These are phyloP conservation scores for Dalbergia cochinchinensis DNA, from an alignment of 306 rosid genomes.

Conservation along the genomic window DNA sequence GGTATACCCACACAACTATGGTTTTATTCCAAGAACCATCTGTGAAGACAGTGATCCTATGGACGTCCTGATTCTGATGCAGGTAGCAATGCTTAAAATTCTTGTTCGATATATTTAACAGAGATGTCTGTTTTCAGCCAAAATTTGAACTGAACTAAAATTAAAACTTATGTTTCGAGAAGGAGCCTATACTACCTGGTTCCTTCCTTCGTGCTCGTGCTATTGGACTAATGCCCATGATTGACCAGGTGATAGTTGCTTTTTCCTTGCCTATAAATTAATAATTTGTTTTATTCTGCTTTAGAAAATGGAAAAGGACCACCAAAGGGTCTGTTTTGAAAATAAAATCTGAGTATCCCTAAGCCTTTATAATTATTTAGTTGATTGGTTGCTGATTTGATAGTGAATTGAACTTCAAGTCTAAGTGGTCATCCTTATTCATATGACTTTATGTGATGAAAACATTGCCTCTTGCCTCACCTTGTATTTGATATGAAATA, in stretches of 20 bases:
- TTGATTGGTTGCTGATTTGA: background rate
- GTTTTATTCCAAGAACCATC: constrained; percentile 93
- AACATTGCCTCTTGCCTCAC: constrained; percentile 14
- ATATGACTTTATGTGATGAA: constrained; percentile 7
- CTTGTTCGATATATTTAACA: constrained; percentile 20
- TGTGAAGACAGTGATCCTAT: constrained; percentile 99
- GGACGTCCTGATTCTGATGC: constrained; percentile 95
- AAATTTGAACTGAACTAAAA: constrained; percentile 31
- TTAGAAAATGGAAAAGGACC: constrained; percentile 22
- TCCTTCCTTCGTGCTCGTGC: constrained; percentile 99
- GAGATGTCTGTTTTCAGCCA: constrained; percentile 15
- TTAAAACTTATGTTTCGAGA: constrained; percentile 26
- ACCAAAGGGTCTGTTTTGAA: constrained; percentile 18
- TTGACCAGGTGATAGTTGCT: constrained; percentile 79
- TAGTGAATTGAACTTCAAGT: constrained; percentile 24
- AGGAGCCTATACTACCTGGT: constrained; percentile 95
- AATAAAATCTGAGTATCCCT: background rate
- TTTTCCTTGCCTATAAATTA: constrained; percentile 2
- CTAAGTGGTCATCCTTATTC: constrained; percentile 25
- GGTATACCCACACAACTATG: constrained; percentile 98
- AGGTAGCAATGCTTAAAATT: constrained; percentile 63
- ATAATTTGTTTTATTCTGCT: constrained; percentile 3
- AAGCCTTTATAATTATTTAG: constrained; percentile 1
- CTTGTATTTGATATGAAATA: constrained; percentile 19
- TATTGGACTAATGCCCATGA: constrained; percentile 97